Evolutionary conservation across 169 alveolate genomes (phyloP), one percentile per base, ranked within the genome.

Genomic region (Plasmodium sp.): DNA sequence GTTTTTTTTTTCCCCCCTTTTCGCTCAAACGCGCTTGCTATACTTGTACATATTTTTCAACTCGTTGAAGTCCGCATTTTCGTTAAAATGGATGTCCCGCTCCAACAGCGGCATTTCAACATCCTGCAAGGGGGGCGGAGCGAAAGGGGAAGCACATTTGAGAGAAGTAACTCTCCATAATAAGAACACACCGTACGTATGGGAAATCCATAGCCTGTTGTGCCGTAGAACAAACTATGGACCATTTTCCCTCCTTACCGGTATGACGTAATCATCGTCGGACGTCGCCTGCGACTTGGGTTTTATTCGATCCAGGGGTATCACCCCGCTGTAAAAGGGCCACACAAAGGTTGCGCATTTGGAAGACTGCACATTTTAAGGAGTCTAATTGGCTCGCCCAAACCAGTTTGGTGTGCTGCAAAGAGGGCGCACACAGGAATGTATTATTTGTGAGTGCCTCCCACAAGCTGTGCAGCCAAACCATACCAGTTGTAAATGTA

Each of bases 401-500:
- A 62, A 9, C 6, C 36, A 22, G 27, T 18, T 18, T 0, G 36
- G 16, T 22, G 77, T 62, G 36, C 36, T 27, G 18, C 77, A 9
- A 62, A 18, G 5, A 18, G 22, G 0, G 62, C 62, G 5, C 41
- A 67, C 39, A 62, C 9, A 6, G 33, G 34, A 36, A 54, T 48
- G 88, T 75, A n/a, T 51, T 75, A n/a, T 51, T 27, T 58, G 72
- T 83, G 43, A 36, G 10, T 71, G 5, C 22, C 22, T 51, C 1
- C 48, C 77, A 81, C 6, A 81, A 16, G 33, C 14, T 22, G 41
- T 79, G 39, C 16, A 18, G 3, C 6, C 3, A 92, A 33, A 54
- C 0, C 85, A 45, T 94, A 96, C 98, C 98, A 97, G 84, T 96
- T 95, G 95, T 84, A 96, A 72, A 97, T 97, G 22, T 56, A 93